Evolutionary conservation across 2,329 filamentous ascomycete genomes (phyloP).

Genomic region (Camillea tinctor): DNA sequence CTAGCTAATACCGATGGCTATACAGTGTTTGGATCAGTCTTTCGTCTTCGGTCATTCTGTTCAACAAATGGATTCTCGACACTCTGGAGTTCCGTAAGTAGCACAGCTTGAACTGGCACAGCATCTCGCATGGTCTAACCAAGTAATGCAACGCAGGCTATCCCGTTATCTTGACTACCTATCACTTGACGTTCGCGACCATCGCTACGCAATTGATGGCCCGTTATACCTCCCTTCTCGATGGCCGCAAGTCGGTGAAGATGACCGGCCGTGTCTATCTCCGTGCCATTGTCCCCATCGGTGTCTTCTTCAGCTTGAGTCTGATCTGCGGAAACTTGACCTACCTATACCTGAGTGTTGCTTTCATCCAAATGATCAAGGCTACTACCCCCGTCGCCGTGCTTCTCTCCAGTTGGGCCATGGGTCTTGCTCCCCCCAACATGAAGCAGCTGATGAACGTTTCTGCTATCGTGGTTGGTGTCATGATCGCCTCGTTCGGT

Average conservation of each 20-base stretch:
- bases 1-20: slow-evolving; percentile 15
- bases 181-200: slow-evolving; percentile 91
- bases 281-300: slow-evolving; percentile 90
- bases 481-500: slow-evolving; percentile 89
- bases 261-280: slow-evolving; percentile 96
- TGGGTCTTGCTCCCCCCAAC: slow-evolving; percentile 82
- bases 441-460: slow-evolving; percentile 89
- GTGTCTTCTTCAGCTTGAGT: slow-evolving; percentile 91
- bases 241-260: slow-evolving; percentile 93
- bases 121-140: slow-evolving; percentile 26
- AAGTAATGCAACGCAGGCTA: slow-evolving; percentile 49
- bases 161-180: slow-evolving; percentile 86
- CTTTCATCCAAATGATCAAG: slow-evolving; percentile 99
- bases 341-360: slow-evolving; percentile 91
- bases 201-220: slow-evolving; percentile 93
- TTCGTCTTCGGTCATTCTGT: slow-evolving; percentile 92
- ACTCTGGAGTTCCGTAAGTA: slow-evolving; percentile 76
- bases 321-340: slow-evolving; percentile 96
- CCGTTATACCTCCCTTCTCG: slow-evolving; percentile 82
- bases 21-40: slow-evolving; percentile 84
- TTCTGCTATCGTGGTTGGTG: slow-evolving; percentile 89
- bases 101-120: background rate
- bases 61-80: slow-evolving; percentile 98
- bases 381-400: slow-evolving; percentile 94
- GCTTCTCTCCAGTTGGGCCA: slow-evolving; percentile 81